A percentile compares a stretch with the other conserved stretches of the same genome.
Evolutionary conservation across 2,329 filamentous ascomycete species (phyloP).

Genomic region (Mycosphaerella arachidis): DNA sequence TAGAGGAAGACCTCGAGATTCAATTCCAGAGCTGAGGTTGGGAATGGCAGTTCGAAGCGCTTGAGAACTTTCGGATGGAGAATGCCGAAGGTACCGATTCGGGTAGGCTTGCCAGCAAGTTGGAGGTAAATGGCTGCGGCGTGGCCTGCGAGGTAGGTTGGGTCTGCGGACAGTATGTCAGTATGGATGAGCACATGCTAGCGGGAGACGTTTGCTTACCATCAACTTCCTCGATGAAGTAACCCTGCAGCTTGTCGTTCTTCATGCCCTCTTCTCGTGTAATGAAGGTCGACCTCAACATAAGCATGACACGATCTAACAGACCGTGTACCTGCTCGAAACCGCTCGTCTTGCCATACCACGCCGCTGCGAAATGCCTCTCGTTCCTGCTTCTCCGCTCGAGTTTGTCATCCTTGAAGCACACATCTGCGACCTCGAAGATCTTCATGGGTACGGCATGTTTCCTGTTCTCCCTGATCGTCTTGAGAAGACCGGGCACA

Average conservation of each 20-base stretch:
- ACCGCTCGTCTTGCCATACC: constrained; percentile 88
- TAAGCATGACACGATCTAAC: constrained; percentile 83
- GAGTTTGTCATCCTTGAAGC: constrained; percentile 74
- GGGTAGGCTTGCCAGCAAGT: constrained; percentile 65
- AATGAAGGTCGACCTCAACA: constrained; percentile 81
- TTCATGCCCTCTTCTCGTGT: constrained; percentile 66
- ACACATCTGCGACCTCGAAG: constrained; percentile 86
- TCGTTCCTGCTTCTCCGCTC: constrained; percentile 91
- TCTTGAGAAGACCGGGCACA: constrained; percentile 85
- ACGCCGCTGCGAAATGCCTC: constrained; percentile 91
- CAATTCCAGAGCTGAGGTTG: constrained; percentile 88
- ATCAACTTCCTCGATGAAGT: constrained; percentile 92
- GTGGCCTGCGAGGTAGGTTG: constrained; percentile 88
- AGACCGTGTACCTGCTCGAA: constrained; percentile 96
- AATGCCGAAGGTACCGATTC: constrained; percentile 88
- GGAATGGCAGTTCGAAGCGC: constrained; percentile 89
- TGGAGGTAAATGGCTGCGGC: constrained; percentile 79
- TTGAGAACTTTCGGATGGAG: constrained; percentile 89
- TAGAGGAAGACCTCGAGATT: constrained; percentile 92
- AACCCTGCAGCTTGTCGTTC: constrained; percentile 52
- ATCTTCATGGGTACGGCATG: constrained; percentile 86
- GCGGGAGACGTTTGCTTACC: constrained; percentile 45
- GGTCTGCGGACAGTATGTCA: constrained; percentile 48
- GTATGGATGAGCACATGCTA: not conserved
- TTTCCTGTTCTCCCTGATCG: constrained; percentile 86